phyloP scores from a whole-genome alignment of 495 filamentous ascomycete genomes.

The Delitschia confertaspora region DNA sequence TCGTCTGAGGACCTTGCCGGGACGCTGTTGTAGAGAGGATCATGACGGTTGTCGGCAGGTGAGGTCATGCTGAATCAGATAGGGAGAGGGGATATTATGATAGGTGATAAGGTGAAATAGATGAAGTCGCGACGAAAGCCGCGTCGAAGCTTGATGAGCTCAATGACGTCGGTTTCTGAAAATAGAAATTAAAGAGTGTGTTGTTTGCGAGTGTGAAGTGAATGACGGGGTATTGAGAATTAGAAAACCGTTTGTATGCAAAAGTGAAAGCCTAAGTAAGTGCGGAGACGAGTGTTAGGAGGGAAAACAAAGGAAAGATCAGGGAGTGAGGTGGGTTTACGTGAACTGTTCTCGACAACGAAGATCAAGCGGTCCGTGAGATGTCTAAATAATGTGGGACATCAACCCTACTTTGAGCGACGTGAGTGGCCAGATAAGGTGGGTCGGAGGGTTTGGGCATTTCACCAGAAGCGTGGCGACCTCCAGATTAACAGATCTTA shows the following conservation, averaged over 20 bases:
- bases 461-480: no score
- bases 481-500: no score
- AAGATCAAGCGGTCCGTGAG: neutral
- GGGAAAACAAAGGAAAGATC: neutral
- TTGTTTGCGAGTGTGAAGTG: no score
- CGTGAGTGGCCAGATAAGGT: constrained; percentile 6
- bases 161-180: constrained; percentile 8
- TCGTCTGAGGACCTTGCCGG: constrained; percentile 25
- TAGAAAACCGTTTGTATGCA: neutral
- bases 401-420: constrained; percentile 1
- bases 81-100: constrained; percentile 18
- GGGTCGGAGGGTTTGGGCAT: constrained; percentile 8
- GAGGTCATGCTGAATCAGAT: constrained; percentile 39
- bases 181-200: no score
- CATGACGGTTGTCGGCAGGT: constrained; percentile 41
- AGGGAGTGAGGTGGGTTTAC: neutral
- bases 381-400: neutral
- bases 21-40: constrained; percentile 32
- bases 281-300: neutral
- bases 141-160: neutral
- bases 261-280: neutral
- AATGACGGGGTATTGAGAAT: no score
- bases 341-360: neutral
- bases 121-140: neutral
- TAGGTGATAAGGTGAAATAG: neutral